Evolutionary conservation across 352 stramenopile genomes (phyloP), one percentile per base, ranked within the genome.

Genomic region (Phytopythium vexans): DNA sequence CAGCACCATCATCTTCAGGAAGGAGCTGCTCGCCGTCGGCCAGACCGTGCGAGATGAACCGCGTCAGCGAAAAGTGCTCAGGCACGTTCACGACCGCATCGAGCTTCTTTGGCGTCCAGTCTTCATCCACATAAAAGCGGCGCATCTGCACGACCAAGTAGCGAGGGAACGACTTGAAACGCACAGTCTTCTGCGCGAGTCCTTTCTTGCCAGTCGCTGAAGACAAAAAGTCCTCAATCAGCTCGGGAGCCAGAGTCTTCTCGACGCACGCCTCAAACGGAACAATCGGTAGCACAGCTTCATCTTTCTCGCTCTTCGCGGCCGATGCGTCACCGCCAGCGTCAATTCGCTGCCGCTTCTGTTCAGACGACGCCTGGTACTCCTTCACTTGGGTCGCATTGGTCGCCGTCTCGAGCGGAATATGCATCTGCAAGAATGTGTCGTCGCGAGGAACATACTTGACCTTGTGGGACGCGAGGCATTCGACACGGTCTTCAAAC

Each of bases 81-180:
- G 97, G 96, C 9, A 99, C 89, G 41, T 97, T 86, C n/a, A 99
- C 88, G 6, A 97, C 79, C 4, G 98, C 96, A 58, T 99, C 92
- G 39, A 99, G 72, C 62, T 99, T 99, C 56, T 98, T 95, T 3
- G 96, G 96, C 41, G 88, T 92, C 96, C 97, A 99, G 70, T 96
- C 82, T 44, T 98, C 89, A 46, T 86, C 90, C 12, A 99, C 81
- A 65, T 97, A 96, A 63, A 99, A 99, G 9, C 97, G 83, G 39
- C 94, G 80, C 74, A 99, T 95, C 72, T 99, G 94, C 27, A 99
- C 66, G 16, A 98, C 68, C 32, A 99, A 69, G 65, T 99, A 99
- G 8, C 89, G 82, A 9, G 97, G 97, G 58, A 99, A 99, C 31
- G 93, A 97, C 39, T 76, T 70, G 60, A 99, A 95, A 12, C 93